Percentiles rank a stretch among this genome's conserved stretches.
Evolutionary conservation across 179 eudicot genomes (phyloP).

Genomic region (Silene vulgaris): DNA sequence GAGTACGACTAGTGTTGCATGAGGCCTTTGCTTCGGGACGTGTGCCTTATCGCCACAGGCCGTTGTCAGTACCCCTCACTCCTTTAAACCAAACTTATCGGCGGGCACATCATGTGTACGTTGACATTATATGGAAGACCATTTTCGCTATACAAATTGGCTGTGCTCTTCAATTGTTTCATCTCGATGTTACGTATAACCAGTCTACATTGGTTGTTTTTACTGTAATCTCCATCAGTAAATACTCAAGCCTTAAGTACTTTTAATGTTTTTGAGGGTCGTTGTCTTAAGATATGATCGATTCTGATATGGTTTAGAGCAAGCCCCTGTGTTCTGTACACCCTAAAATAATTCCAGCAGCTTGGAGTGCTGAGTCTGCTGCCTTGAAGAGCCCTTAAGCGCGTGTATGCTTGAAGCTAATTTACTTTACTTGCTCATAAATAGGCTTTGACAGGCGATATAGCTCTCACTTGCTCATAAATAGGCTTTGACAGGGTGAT

Average conservation of each 20-base stretch:
- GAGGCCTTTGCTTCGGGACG: no score
- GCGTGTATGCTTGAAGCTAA: not conserved
- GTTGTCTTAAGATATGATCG: not conserved
- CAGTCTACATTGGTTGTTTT: not conserved
- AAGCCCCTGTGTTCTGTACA: not conserved
- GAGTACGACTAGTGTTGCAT: no score
- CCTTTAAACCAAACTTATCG: no score
- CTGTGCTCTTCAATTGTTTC: slow-evolving; percentile 5
- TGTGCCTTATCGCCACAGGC: no score
- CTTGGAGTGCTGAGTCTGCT: not conserved
- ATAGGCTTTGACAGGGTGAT: not conserved
- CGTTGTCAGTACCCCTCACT: no score
- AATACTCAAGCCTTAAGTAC: not conserved
- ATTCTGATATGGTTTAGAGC: not conserved
- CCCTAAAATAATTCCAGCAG: not conserved
- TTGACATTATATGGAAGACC: not conserved
- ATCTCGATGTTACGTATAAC: not conserved
- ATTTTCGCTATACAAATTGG: not conserved
- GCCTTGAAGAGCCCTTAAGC: not conserved
- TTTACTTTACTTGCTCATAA: not conserved
- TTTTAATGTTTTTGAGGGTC: no score
- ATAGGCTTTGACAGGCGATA: not conserved
- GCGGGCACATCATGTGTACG: no score
- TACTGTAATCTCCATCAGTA: not conserved
- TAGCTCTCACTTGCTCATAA: not conserved